Evolutionary conservation across 176 grass and related monocot species (phyloP), one percentile per base, ranked within the genome.

Genomic region (Ampelocalamus luodianensis): DNA sequence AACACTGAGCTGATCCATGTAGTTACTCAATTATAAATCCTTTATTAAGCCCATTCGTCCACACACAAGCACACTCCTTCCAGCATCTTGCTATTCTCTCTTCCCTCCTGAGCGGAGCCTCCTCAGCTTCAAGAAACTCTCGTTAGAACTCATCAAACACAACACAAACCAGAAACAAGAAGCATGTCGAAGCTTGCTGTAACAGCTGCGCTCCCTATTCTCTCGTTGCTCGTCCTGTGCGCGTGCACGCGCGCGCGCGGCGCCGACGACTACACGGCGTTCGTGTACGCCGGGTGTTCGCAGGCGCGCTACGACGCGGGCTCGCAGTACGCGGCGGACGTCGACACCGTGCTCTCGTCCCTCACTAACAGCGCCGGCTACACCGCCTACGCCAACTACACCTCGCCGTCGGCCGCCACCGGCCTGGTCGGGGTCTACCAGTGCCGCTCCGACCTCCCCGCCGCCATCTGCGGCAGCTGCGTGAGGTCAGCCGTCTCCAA

Each of bases 221-320:
- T 84, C 6, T 16, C 62, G 1, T 2, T 92, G 51, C 24, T 83
- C 32, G 6, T 23, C 51, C 20, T 80, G 70, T 55, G 61, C 69
- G 69, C 79, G 39, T 71, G 43, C 86, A 18, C 38, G 29, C 46
- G 9, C 0, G 77, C 42, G 34, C 79, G 38, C 23, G 83, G 81
- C 16, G 82, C 54, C 36, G 87, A 93, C 45, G 89, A 92, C 79
- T 93, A 91, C 93, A 91, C 87, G 68, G 74, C 70, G 6, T 95
- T 95, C 85, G 93, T 98, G 56, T 98, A 98, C 79, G 89, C 93
- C 29, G 93, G 91, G 36, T 98, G 95, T 86, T 98, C 95, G 22
- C 90, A 87, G 84, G 77, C 54, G 22, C 91, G 84, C 8, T 95
- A 95, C 87, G 59, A 65, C 70, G 38, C 89, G 16, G 93, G 89